Conservation (phyloP, 2,329 filamentous ascomycete genomes). For the Alternaria viburni region DNA sequence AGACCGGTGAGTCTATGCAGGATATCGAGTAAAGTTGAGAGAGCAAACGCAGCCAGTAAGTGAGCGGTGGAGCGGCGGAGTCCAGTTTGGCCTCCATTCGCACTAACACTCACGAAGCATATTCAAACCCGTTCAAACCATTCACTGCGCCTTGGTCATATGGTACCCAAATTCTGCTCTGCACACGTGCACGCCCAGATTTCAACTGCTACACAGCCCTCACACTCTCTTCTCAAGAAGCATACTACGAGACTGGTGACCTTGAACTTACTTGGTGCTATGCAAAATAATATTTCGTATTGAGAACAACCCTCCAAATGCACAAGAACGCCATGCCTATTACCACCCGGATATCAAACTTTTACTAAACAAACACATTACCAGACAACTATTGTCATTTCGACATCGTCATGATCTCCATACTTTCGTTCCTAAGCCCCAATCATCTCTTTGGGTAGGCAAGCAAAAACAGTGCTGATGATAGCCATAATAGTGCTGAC, state of each 20-base stretch:
- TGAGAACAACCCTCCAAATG: slow-evolving; percentile 6
- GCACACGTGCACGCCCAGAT: too few species aligned
- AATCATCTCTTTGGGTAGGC: slow-evolving; percentile 72
- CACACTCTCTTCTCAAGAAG: background rate
- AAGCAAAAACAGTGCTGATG: slow-evolving; percentile 85
- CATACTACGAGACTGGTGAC: background rate
- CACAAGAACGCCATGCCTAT: slow-evolving; percentile 10
- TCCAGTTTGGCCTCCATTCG: background rate
- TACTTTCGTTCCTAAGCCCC: slow-evolving; percentile 3
- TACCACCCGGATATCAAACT: slow-evolving; percentile 3
- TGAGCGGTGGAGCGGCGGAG: too few species aligned
- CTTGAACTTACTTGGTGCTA: background rate
- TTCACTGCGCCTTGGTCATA: too few species aligned
- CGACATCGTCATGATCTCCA: background rate
- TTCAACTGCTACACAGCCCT: too few species aligned
- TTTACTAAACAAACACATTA: background rate
- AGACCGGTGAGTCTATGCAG: too few species aligned
- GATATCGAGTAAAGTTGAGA: background rate
- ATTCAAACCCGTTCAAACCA: background rate
- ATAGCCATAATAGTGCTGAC: slow-evolving; percentile 73
- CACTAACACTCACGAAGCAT: background rate
- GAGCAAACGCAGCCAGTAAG: background rate
- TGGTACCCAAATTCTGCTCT: too few species aligned
- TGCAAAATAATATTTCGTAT: background rate
- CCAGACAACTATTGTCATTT: background rate